Base-by-base conservation (phyloP, 352 stramenopile species). In the Phytopythium chamaehyphon region DNA sequence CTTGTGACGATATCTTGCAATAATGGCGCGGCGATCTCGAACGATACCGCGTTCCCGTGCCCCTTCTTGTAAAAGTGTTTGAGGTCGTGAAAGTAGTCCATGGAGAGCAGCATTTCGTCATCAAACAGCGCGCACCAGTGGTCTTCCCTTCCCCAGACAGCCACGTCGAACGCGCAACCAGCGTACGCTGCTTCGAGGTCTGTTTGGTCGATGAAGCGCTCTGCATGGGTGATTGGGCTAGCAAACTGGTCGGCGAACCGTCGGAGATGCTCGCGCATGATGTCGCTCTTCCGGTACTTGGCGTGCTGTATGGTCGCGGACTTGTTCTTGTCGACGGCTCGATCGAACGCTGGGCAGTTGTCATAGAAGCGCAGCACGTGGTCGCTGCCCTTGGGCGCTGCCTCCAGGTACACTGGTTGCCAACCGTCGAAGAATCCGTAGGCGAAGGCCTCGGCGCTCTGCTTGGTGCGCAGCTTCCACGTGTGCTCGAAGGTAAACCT, bases 21-120 rank as follows among this genome's bases (percentile, higher is more conserved):
- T 24, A 93, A 53, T 35, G 83, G 83, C 23, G 83, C 52, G 6
- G 83, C 83, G 45, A 93, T 91, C 61, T 86, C 80, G 28, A 76
- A 83, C 4, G 83, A 80, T 15, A 93, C 45, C 3, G 76, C 60
- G 54, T 90, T 66, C 6, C 83, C 83, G 43, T 91, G 77, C 52
- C 83, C 85, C 55, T 93, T 93, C 36, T 75, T 74, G 76, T 93
- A 93, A 31, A 90, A 93, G 40, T 90, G 73, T 51, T 93, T 93
- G 40, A 93, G 74, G 51, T 93, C 83, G 54, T 93, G 77, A 57
- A 83, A 90, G 31, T 91, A 93, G 55, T 93, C 83, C 74, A 93
- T 86, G 1, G 76, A 76, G n/a, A 74, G 51, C 19, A 93, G 62
- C 76, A 80, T 72, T 19, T 86, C 69, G 7, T 69, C 61, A 36